phyloP scores from a whole-genome alignment of 1,284 basidiomycete genomes.

The Rhodofomes roseus region DNA sequence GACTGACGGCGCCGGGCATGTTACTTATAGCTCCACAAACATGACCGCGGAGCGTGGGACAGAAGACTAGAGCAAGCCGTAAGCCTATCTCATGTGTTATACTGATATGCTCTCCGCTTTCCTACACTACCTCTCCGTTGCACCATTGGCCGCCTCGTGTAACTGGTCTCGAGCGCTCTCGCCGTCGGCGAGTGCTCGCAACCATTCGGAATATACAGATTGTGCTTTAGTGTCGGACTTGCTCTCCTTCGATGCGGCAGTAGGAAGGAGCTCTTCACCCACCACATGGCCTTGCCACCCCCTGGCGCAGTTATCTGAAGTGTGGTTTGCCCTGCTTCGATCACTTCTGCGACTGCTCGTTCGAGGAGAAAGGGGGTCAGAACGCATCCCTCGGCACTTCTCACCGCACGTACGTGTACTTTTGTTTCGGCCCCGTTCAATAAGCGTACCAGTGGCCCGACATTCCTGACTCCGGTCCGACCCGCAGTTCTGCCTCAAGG shows the following conservation, averaged over 20 bases:
- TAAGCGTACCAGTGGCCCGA: neutral
- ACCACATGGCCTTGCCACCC: neutral
- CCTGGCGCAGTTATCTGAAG: neutral
- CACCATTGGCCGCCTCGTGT: neutral
- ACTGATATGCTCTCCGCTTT: neutral
- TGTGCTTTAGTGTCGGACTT: neutral
- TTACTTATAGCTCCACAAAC: neutral
- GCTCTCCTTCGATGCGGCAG: neutral
- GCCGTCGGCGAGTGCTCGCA: neutral
- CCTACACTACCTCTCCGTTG: neutral
- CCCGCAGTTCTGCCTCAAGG: neutral
- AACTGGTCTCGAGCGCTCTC: conserved; percentile 1
- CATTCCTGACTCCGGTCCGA: neutral
- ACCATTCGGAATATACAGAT: neutral
- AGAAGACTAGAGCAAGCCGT: neutral
- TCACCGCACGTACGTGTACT: neutral
- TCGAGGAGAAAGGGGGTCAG: neutral
- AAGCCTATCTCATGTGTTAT: neutral
- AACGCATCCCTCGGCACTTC: neutral
- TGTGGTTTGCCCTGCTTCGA: neutral
- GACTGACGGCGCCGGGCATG: neutral
- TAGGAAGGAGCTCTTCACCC: neutral
- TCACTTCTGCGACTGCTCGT: neutral
- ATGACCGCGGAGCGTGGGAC: conserved; percentile 1
- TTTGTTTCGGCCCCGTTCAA: neutral